Percentiles rank a stretch among this genome's conserved stretches.
Evolutionary conservation across 208 protist species (phyloP).

Genomic region (Crithidia bombi): DNA sequence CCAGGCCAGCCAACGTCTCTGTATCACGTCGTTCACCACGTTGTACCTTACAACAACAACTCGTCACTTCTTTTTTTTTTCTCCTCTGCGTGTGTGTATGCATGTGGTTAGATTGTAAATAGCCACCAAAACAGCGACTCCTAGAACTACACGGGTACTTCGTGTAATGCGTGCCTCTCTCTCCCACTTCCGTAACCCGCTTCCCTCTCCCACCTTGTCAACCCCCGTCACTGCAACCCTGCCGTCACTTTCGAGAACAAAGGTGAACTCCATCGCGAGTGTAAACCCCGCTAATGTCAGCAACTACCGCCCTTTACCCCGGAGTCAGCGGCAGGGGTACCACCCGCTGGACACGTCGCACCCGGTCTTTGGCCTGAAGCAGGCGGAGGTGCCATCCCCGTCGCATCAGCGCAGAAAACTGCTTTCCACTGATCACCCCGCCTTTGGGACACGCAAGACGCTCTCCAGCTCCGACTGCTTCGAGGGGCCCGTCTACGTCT

Average conservation of each 20-base stretch:
- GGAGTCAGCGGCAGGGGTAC: constrained; percentile 39
- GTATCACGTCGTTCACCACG: no score
- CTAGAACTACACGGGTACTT: no score
- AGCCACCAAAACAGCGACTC: no score
- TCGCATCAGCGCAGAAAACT: constrained; percentile 25
- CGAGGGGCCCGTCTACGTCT: constrained; percentile 69
- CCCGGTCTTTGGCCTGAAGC: constrained; percentile 74
- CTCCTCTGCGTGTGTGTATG: not conserved
- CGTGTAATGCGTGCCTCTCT: no score
- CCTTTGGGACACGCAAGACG: constrained; percentile 61
- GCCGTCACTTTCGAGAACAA: not conserved
- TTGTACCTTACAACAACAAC: no score
- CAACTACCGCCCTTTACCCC: constrained; percentile 27
- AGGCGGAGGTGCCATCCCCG: constrained; percentile 40
- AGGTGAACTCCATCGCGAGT: constrained; percentile 28
- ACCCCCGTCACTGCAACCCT: not conserved
- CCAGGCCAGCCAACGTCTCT: no score
- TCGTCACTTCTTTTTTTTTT: not conserved
- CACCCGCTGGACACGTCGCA: constrained; percentile 62
- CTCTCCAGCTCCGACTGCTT: constrained; percentile 64
- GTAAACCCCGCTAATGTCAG: constrained; percentile 38
- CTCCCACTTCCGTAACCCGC: not conserved
- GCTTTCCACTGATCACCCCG: constrained; percentile 76
- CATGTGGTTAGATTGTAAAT: not conserved
- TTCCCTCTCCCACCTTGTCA: not conserved